Evolutionary conservation across 768 basidiomycete genomes (phyloP), one percentile per base, ranked within the genome.

Genomic region (Mycena chlorophos): DNA sequence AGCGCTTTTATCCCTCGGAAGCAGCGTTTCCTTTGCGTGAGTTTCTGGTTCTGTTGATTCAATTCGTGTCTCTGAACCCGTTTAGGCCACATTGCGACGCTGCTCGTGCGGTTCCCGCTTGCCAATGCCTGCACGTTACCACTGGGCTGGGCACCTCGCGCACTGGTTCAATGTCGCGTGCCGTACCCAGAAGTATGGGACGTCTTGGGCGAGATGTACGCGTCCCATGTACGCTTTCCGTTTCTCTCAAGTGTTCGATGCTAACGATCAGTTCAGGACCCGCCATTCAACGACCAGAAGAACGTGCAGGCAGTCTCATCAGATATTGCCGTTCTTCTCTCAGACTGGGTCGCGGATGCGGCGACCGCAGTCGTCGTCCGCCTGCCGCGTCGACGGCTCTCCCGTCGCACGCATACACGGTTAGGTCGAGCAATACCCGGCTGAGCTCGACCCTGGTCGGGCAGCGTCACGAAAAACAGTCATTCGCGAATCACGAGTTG

Each of bases 1-100:
- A 90, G 62, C 79, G 91, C 20, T 96, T 95, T 68, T 93, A 90
- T 67, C 92, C 94, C 0, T 96, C 94, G 2, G 91, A 94, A 58
- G 86, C 85, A 55, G 89, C 93, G 10, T 94, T 96, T 71, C 94
- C 94, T 17, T 74, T 94, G 26, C 83, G 94, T 94, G 64, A 67
- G 91, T 72, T 39, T 26, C 8, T 14, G 28, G n/a, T 43, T 38
- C 26, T 23, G 37, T 34, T 50, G 4, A 48, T 27, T 52, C 29
- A 23, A 27, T 40, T 22, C 55, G 4, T 43, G 17, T 37, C 20
- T 57, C 34, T 25, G 29, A 28, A 54, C n/a, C n/a, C 37, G 38
- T 55, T 38, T 56, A 97, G 96, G 87, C 58, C 82, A 88, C 57
- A 75, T 98, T 56, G 78, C 91, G 2, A 82, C 82, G 2, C 75